These are phyloP conservation scores for Plectosphaerella plurivora DNA, from an alignment of 2,329 filamentous ascomycete species.

Conservation along the genomic window DNA sequence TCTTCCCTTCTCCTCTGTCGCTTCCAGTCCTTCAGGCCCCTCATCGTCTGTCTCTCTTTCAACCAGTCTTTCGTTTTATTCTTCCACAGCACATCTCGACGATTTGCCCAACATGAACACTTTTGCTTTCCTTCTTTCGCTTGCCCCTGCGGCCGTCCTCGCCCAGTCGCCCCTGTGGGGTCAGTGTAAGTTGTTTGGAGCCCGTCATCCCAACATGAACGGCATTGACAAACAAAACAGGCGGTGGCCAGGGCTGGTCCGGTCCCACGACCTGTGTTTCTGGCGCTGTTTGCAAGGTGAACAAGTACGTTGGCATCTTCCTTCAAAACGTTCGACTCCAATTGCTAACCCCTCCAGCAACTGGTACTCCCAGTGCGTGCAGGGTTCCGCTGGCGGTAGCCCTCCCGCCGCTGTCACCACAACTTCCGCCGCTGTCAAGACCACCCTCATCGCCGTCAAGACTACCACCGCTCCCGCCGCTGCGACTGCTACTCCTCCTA, in stretches of 20 bases:
- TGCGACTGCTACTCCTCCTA: background rate
- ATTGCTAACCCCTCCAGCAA: constrained; percentile 4
- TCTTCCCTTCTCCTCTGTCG: no score
- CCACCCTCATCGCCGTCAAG: background rate
- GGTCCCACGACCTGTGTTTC: constrained; percentile 30
- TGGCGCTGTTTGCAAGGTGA: constrained; percentile 27
- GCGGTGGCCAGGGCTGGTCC: constrained; percentile 28
- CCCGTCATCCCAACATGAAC: background rate
- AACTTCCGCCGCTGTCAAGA: background rate
- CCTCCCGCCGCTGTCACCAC: background rate
- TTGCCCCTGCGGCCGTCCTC: constrained; percentile 9
- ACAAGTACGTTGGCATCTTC: constrained; percentile 19
- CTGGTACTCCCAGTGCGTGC: constrained; percentile 14
- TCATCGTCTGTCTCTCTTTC: no score
- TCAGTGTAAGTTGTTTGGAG: constrained; percentile 9
- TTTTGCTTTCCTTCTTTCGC: constrained; percentile 8
- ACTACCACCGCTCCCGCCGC: background rate
- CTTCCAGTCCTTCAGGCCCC: no score
- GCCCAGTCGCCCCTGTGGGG: constrained; percentile 12
- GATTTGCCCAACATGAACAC: constrained; percentile 8
- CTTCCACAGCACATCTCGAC: no score
- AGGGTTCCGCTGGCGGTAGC: constrained; percentile 3
- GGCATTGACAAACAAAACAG: background rate
- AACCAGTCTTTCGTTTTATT: no score
- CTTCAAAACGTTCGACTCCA: background rate